Conservation (phyloP, 2,329 filamentous ascomycete species). For the Diaporthe amygdali region DNA sequence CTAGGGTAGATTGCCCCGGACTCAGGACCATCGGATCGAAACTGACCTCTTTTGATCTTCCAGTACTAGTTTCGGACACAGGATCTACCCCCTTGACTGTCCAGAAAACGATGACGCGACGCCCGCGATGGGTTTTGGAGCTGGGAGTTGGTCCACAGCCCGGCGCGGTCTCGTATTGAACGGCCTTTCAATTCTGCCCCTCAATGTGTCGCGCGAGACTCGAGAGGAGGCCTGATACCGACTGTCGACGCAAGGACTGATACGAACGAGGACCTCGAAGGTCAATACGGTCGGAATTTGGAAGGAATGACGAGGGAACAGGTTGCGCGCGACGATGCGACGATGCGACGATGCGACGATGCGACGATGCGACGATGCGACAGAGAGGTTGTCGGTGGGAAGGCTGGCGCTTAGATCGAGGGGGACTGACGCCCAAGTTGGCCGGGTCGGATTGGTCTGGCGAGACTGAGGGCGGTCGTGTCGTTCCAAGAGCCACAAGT, state of each 20-base stretch:
- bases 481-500: background rate
- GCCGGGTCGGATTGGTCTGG: background rate
- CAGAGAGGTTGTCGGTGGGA: background rate
- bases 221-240: background rate
- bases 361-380: background rate
- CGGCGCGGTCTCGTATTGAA: background rate
- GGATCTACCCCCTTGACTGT: background rate
- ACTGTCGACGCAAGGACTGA: background rate
- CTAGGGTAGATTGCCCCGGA: background rate
- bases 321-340: slow-evolving; percentile 8
- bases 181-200: background rate
- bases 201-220: slow-evolving; percentile 3
- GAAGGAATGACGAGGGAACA: background rate
- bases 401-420: slow-evolving; percentile 7
- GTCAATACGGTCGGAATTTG: background rate
- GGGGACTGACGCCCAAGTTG: background rate
- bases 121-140: background rate
- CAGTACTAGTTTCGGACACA: background rate
- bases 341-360: background rate
- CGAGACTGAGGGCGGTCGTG: background rate
- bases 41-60: slow-evolving; percentile 8
- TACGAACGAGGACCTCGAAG: background rate
- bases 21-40: slow-evolving; percentile 2
- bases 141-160: slow-evolving; percentile 3
- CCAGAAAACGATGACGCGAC: slow-evolving; percentile 9